Evolutionary conservation across 2,329 filamentous ascomycete genomes (phyloP).

Genomic region (Trichoderma oligosporum): DNA sequence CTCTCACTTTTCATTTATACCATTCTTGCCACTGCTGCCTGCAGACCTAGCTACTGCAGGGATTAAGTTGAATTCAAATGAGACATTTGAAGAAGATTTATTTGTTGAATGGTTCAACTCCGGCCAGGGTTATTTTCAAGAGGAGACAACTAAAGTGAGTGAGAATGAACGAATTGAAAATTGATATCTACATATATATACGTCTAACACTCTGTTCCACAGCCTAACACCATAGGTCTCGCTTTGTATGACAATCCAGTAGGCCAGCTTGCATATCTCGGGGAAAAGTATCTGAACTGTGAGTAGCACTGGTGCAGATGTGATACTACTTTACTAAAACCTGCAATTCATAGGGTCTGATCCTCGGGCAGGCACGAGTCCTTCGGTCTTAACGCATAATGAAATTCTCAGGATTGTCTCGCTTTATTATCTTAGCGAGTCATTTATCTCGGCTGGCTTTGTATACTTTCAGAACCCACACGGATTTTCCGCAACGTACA

Average conservation of each 20-base stretch:
- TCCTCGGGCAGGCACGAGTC: conserved; percentile 20
- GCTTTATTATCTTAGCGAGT: conserved; percentile 27
- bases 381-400: conserved; percentile 23
- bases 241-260: conserved; percentile 42
- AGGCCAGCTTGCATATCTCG: conserved; percentile 42
- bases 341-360: conserved; percentile 16
- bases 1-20: conserved; percentile 20
- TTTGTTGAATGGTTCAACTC: conserved; percentile 6
- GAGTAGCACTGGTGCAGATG: neutral
- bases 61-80: conserved; percentile 17
- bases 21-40: conserved; percentile 15
- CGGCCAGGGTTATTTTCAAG: conserved; percentile 21
- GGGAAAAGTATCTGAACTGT: conserved; percentile 35
- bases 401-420: conserved; percentile 25
- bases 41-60: conserved; percentile 14
- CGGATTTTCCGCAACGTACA: conserved; percentile 18
- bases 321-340: neutral
- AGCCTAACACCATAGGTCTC: conserved; percentile 42
- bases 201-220: neutral
- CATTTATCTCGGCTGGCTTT: conserved; percentile 24
- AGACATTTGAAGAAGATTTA: conserved; percentile 9
- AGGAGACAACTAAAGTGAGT: conserved; percentile 20
- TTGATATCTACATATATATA: too few relatives aligned
- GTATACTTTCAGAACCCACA: conserved; percentile 22
- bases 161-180: too few relatives aligned